Evolutionary conservation across 306 rosid species (phyloP), one percentile per base, ranked within the genome.

Genomic region (Vigna nakashimae): DNA sequence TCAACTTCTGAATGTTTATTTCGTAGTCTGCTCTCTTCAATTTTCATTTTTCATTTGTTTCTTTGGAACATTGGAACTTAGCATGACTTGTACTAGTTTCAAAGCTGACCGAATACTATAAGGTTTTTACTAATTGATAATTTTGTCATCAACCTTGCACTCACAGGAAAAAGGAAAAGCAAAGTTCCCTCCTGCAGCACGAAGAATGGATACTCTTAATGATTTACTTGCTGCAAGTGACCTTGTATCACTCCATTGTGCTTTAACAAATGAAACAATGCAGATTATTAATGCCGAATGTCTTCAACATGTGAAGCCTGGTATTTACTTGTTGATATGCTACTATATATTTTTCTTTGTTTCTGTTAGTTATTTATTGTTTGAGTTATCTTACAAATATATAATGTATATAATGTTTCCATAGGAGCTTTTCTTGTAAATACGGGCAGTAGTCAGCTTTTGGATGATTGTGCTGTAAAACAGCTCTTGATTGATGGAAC

Each of bases 151-250:
- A 36, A 79, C 60, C 62, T 48, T 32, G 69, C 60, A 66, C 57
- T 40, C 48, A 60, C 87, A 92, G 99, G 92, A 84, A 76, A 82
- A 75, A n/a, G 93, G 86, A 67, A 91, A 81, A 72, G 46, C 80
- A 67, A 89, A 69, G 70, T 96, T 96, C 78, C 99, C 99, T 48
- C 20, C 92, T 45, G 97, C 99, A 28, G 99, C 93, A 11, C 91
- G 99, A 77, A 92, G 88, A 83, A 96, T 96, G 99, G 99, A 96
- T 71, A 96, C 99, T 65, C 98, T 96, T 50, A 92, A 96, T 51
- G 99, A 96, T 87, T 87, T 96, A 76, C 94, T 96, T 74, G 99
- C 99, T 5, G 96, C 99, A 14, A 96, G 99, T 67, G 99, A 96
- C 82, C 97, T 96, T 63, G 79, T 96, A 52, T 96, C 98, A 6